A percentile compares a stretch with the other conserved stretches of the same genome.
Evolutionary conservation across 495 filamentous ascomycete species (phyloP).

Genomic region (Penicillium taxi): DNA sequence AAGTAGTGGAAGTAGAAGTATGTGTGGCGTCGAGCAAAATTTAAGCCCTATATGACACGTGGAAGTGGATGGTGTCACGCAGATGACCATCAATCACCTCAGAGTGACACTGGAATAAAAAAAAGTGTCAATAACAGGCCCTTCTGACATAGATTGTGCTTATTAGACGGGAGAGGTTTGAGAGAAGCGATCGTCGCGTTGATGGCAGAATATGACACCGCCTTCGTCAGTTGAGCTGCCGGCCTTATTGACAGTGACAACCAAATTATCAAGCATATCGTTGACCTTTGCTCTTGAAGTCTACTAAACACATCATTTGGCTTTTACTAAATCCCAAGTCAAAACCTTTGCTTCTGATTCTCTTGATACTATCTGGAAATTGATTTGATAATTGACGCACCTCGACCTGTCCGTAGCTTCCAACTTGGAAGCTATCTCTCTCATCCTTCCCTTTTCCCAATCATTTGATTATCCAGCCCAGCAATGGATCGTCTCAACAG

Average conservation of each 20-base stretch:
- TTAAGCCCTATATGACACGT: too few relatives aligned
- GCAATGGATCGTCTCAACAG: slow-evolving; percentile 80
- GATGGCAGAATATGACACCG: slow-evolving; percentile 16
- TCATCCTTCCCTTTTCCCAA: slow-evolving; percentile 14
- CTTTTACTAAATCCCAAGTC: too few relatives aligned
- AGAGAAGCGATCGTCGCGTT: slow-evolving; percentile 20
- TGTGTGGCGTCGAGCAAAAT: too few relatives aligned
- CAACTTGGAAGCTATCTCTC: slow-evolving; percentile 29
- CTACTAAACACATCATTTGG: too few relatives aligned
- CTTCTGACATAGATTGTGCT: too few relatives aligned
- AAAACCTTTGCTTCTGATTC: neutral
- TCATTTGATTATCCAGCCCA: slow-evolving; percentile 15
- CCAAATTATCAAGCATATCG: too few relatives aligned
- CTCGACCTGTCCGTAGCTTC: slow-evolving; percentile 26
- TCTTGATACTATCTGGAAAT: neutral
- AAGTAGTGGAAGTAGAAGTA: too few relatives aligned
- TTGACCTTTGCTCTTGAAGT: too few relatives aligned
- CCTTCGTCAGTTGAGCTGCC: slow-evolving; percentile 26
- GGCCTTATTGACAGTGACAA: neutral
- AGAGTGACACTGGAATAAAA: slow-evolving; percentile 1
- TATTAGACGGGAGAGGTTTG: slow-evolving; percentile 12
- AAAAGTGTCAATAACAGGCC: slow-evolving; percentile 7
- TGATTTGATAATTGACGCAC: neutral
- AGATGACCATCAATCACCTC: slow-evolving; percentile 10
- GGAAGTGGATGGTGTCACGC: too few relatives aligned